Base-by-base conservation (phyloP, 345 rosid species). In the Firmiana major region DNA sequence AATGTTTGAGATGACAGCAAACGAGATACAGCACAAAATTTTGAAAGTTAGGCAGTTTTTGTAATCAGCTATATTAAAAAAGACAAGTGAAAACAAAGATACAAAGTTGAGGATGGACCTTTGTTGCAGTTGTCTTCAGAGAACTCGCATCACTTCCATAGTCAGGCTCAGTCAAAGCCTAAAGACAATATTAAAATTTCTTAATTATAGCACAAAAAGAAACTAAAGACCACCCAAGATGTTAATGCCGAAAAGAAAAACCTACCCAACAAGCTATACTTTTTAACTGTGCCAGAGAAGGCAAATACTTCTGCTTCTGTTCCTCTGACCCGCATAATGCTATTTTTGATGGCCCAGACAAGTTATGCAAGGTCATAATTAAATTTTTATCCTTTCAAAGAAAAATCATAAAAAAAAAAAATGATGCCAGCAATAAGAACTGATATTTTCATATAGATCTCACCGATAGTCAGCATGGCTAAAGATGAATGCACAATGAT, bases 141-240 rank as follows among this genome's bases (percentile, higher is more conserved):
- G 84, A 81, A 78, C 97, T 96, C 62, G 99, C 99, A 85, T 96
- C 99, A 76, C 99, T 96, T 79, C 99, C 99, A 85, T 91, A 90
- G 60, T 86, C 94, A 45, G 99, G 97, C 80, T 96, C 98, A 45
- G 99, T 96, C 90, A 96, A 90, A 73, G 87, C 99, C 99, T 96
- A 77, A 12, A 75, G 38, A 69, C 51, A 31, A 71, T 12, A 68
- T 46, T 68, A 71, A 17, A 24, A 60, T 74, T 43, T 63, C 77
- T 22, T 74, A 58, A 59, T 28, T 12, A 58, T 58, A 43, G 40
- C 73, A 55, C 38, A 71, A 58, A 73, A 22, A 58, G 70, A 22
- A 65, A 65, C 74, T 16, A 68, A 75, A 77, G 24, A 73, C 49
- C 16, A 4, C 40, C 15, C 9, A 62, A 38, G 54, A 60, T 7